These are phyloP conservation scores for Corymbia calophylla DNA, from an alignment of 441 rosid species.

Conservation along the genomic window DNA sequence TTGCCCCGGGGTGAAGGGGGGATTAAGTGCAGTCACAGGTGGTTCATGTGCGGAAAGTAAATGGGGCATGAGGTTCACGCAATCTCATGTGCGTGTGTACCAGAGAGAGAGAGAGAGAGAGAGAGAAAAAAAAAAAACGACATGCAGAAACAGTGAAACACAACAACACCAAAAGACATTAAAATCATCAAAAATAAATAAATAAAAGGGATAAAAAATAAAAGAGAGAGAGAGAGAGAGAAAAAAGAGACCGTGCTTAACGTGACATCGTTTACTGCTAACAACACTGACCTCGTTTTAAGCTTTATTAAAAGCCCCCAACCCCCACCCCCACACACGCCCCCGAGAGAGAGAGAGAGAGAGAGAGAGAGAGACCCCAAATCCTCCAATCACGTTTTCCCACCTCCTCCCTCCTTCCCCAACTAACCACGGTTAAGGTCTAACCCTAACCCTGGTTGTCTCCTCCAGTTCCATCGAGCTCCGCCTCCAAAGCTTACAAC, in stretches of 20 bases:
- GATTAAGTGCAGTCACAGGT: not conserved
- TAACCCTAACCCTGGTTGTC: not conserved
- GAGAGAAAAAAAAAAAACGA: not conserved
- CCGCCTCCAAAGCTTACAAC: not conserved
- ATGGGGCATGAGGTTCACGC: not conserved
- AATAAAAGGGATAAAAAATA: not conserved
- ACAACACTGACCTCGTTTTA: not conserved
- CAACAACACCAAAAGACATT: not conserved
- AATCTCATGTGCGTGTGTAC: not conserved
- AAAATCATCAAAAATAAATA: not conserved
- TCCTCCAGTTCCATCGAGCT: not conserved
- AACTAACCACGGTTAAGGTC: slow-evolving; percentile 27
- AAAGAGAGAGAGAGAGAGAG: not conserved
- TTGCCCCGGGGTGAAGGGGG: not conserved
- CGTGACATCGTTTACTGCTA: not conserved
- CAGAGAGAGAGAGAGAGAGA: not conserved
- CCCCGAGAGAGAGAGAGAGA: too few relatives aligned
- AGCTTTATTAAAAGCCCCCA: not conserved
- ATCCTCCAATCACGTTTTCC: not conserved
- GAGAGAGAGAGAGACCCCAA: not conserved
- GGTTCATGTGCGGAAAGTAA: not conserved
- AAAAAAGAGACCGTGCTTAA: not conserved
- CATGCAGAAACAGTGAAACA: not conserved
- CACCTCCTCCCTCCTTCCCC: not conserved
- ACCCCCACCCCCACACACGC: too few relatives aligned